These are phyloP conservation scores for Zopfia rhizophila DNA, from an alignment of 2,329 filamentous ascomycete genomes.

Conservation along the genomic window DNA sequence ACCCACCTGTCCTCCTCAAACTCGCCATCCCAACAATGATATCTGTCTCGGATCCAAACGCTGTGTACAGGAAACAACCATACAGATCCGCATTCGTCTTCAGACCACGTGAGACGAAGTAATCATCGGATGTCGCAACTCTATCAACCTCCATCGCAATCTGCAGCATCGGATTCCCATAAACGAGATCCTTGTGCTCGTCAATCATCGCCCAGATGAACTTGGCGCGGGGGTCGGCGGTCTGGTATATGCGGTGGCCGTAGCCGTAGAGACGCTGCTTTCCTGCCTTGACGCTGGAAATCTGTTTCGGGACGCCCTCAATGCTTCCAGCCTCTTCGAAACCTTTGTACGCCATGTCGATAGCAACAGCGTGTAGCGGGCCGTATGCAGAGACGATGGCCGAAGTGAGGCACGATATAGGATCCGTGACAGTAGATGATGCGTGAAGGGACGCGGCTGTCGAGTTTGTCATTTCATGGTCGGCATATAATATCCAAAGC, in stretches of 20 bases:
- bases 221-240: slow-evolving; percentile 63
- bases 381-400: slow-evolving; percentile 66
- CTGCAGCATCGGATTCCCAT: slow-evolving; percentile 46
- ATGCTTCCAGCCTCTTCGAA: slow-evolving; percentile 63
- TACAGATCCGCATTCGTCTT: slow-evolving; percentile 6
- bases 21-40: neutral
- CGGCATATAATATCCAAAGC: slow-evolving; percentile 66
- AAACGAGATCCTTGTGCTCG: slow-evolving; percentile 35
- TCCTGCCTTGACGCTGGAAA: slow-evolving; percentile 61
- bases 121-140: neutral
- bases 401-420: slow-evolving; percentile 63
- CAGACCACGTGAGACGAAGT: slow-evolving; percentile 4
- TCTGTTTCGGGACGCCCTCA: slow-evolving; percentile 63
- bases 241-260: slow-evolving; percentile 66
- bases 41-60: neutral
- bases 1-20: neutral
- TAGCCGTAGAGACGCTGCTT: slow-evolving; percentile 66
- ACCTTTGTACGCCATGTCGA: slow-evolving; percentile 66
- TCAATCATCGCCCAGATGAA: slow-evolving; percentile 62
- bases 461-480: slow-evolving; percentile 69
- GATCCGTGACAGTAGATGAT: slow-evolving; percentile 66
- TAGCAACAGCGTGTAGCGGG: slow-evolving; percentile 69
- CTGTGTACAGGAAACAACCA: slow-evolving; percentile 3
- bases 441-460: slow-evolving; percentile 67
- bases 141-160: slow-evolving; percentile 53